Base-by-base conservation (phyloP, 805 yeast species). In the Lachancea fermentati region DNA sequence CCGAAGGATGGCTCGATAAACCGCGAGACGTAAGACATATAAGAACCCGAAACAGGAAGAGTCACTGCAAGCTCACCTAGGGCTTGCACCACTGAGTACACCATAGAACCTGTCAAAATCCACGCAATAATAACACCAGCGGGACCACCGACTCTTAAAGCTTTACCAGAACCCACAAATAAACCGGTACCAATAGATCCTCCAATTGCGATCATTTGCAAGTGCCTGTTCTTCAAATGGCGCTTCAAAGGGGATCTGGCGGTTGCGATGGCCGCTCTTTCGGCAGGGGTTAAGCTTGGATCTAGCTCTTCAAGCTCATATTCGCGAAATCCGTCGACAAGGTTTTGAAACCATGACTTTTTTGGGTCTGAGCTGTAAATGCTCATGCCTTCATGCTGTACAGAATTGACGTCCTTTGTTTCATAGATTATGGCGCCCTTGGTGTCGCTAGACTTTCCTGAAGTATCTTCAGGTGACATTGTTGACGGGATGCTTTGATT, bases 111-210 rank as follows among this genome's bases (percentile, higher is more conserved):
- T 12, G 75, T 69, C 22, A 76, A 57, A 37, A 61, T 54, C 69
- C 79, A 73, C 48, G 79, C 79, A 32, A 77, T 69, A 44, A 77
- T 52, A 14, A 78, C 54, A 39, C 78, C 73, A 3, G 81, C 86
- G 13, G 87, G 85, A 31, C 87, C 87, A 48, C 83, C 84, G 28
- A 78, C 72, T 37, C 70, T 52, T 46, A 81, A 63, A 3, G 83
- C 76, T 8, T 66, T 64, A 46, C 86, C 87, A 19, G 85, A 73
- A 54, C 86, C 85, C 37, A 84, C 81, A 49, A 84, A 77, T 41
- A 84, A 65, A 58, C 91, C 94, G 22, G 85, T 78, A 59, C 88
- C 86, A 47, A 81, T 78, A 45, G 80, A 72, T 51, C 85, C 85
- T 46, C 85, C 87, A 40, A 81, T 71, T 29, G 86, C 81, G 45